These are phyloP conservation scores for Hypoxylon sp. DNA, from an alignment of 2,329 filamentous ascomycete species.

Conservation along the genomic window DNA sequence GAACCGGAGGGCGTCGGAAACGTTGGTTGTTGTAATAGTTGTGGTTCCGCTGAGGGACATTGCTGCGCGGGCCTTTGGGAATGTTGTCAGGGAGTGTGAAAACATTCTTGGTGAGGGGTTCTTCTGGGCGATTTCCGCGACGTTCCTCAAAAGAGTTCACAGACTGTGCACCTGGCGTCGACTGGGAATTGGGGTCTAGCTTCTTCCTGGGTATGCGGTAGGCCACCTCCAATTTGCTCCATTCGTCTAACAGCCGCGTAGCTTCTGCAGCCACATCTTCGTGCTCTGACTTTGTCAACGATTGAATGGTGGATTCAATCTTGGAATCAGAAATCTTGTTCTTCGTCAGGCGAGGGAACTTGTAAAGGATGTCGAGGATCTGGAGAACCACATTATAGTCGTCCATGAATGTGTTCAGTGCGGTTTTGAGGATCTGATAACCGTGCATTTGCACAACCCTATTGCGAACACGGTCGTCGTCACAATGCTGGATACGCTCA, in stretches of 20 bases:
- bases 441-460: conserved; percentile 96
- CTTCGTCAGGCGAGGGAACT: conserved; percentile 88
- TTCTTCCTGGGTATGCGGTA: conserved; percentile 96
- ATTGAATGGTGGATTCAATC: conserved; percentile 85
- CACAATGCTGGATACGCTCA: conserved; percentile 86
- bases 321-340: conserved; percentile 99
- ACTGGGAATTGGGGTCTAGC: conserved; percentile 75
- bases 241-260: conserved; percentile 80
- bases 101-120: conserved; percentile 58
- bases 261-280: conserved; percentile 82
- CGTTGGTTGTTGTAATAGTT: conserved; percentile 67
- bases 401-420: conserved; percentile 86
- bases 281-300: conserved; percentile 77
- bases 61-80: conserved; percentile 73
- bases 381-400: conserved; percentile 92
- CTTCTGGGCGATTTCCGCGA: conserved; percentile 69
- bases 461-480: conserved; percentile 89
- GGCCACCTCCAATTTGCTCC: conserved; percentile 89
- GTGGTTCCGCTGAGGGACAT: conserved; percentile 66
- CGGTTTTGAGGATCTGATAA: conserved; percentile 93
- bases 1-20: conserved; percentile 68
- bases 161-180: conserved; percentile 57
- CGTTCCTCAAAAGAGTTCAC: conserved; percentile 75
- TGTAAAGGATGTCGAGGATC: conserved; percentile 89
- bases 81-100: conserved; percentile 65